Evolutionary conservation across 768 basidiomycete genomes (phyloP).

Genomic region (Crepidotus variabilis): DNA sequence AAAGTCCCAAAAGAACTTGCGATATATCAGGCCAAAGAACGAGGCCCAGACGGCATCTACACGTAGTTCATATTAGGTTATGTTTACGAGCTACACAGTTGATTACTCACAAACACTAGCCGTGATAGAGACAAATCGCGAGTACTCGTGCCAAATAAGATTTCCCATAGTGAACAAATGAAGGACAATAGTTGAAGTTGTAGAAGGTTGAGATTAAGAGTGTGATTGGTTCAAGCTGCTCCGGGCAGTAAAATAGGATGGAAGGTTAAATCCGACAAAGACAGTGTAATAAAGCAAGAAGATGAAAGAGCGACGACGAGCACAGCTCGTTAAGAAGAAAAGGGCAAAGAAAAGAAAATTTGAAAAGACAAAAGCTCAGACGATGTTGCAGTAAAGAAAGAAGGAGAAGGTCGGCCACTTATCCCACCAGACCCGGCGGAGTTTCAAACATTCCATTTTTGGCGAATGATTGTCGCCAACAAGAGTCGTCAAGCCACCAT

Average conservation of each 20-base stretch:
- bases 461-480: background rate
- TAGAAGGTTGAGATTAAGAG: constrained; percentile 13
- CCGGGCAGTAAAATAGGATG: constrained; percentile 4
- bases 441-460: constrained; percentile 12
- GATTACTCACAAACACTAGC: constrained; percentile 66
- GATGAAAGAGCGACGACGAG: constrained; percentile 25
- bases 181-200: constrained; percentile 14
- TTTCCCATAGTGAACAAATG: constrained; percentile 52
- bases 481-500: background rate
- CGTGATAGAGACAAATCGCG: constrained; percentile 63
- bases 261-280: constrained; percentile 23
- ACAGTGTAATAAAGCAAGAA: constrained; percentile 23
- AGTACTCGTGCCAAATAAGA: constrained; percentile 78
- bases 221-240: constrained; percentile 5
- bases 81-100: background rate
- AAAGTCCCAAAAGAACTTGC: constrained; percentile 98
- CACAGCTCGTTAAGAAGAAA: constrained; percentile 28
- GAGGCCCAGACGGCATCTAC: constrained; percentile 78
- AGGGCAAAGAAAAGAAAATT: constrained; percentile 18
- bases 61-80: constrained; percentile 1
- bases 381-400: constrained; percentile 16
- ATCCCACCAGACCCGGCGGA: constrained; percentile 14
- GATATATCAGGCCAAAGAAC: constrained; percentile 78
- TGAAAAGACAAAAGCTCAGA: constrained; percentile 10
- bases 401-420: constrained; percentile 4